A percentile compares a stretch with the other conserved stretches of the same genome.
Evolutionary conservation across 2,329 filamentous ascomycete species (phyloP).

Genomic region (Stemphylium lycopersici): DNA sequence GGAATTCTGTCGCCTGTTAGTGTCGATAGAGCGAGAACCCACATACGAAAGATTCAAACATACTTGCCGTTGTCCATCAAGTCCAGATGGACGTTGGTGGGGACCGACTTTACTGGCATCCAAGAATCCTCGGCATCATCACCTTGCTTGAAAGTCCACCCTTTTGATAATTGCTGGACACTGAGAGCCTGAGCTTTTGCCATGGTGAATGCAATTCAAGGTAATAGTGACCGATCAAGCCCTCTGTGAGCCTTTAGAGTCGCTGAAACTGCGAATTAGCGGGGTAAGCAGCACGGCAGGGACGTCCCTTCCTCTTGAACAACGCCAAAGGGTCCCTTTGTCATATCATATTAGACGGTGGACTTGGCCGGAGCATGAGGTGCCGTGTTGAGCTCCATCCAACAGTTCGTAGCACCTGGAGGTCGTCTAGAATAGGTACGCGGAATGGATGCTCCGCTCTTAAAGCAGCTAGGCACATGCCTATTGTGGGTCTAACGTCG

Average conservation of each 20-base stretch:
- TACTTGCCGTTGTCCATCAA: constrained; percentile 55
- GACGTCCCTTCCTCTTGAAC: constrained; percentile 14
- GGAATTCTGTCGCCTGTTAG: constrained; percentile 49
- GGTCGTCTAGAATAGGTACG: constrained; percentile 21
- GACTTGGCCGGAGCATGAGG: constrained; percentile 34
- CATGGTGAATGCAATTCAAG: constrained; percentile 26
- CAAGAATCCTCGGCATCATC: constrained; percentile 51
- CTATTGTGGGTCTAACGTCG: constrained; percentile 18
- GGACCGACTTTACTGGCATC: constrained; percentile 53
- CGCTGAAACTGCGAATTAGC: constrained; percentile 8
- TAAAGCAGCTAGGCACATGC: constrained; percentile 25
- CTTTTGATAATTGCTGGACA: constrained; percentile 44
- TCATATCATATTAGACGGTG: constrained; percentile 31
- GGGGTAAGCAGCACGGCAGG: constrained; percentile 16
- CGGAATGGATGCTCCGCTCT: constrained; percentile 27
- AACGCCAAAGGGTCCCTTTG: constrained; percentile 12
- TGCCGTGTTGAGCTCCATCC: constrained; percentile 35
- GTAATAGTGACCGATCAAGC: neutral
- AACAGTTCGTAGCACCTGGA: constrained; percentile 32
- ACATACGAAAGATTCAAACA: constrained; percentile 15
- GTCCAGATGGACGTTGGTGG: constrained; percentile 57
- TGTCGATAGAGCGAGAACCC: neutral
- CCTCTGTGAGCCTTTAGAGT: constrained; percentile 6
- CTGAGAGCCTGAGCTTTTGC: constrained; percentile 29
- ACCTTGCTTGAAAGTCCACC: constrained; percentile 56